Evolutionary conservation across 192 early-diverging fungal species (phyloP).

Genomic region (Mortierella hygrophila): DNA sequence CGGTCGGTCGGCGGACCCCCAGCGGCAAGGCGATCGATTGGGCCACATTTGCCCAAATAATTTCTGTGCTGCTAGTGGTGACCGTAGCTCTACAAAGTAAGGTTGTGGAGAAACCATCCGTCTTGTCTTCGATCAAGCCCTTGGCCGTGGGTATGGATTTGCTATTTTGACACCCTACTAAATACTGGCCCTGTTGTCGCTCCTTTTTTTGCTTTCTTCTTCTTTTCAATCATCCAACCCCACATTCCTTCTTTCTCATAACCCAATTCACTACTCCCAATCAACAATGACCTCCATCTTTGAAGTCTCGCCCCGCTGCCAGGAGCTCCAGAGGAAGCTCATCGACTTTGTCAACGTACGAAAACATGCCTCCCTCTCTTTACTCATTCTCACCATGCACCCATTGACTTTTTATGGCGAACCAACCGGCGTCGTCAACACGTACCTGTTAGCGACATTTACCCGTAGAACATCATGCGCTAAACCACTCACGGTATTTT

Average conservation of each 20-base stretch:
- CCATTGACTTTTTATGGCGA: background rate
- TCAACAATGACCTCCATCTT: slow-evolving; percentile 47
- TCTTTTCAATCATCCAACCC: slow-evolving; percentile 12
- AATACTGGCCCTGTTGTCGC: too few relatives aligned
- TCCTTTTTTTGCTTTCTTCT: background rate
- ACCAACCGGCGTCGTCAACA: background rate
- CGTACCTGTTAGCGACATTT: background rate
- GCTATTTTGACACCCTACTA: too few relatives aligned
- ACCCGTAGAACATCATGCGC: background rate
- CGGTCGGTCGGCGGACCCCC: background rate
- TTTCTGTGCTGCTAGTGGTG: background rate
- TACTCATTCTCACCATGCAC: background rate
- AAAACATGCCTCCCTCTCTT: background rate
- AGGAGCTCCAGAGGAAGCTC: slow-evolving; percentile 67
- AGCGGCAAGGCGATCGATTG: slow-evolving; percentile 39
- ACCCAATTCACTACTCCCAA: too few relatives aligned
- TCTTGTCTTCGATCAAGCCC: too few relatives aligned
- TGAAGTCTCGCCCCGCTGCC: slow-evolving; percentile 67
- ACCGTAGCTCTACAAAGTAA: background rate
- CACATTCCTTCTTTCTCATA: background rate
- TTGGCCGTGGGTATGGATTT: too few relatives aligned
- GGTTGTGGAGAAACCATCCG: slow-evolving; percentile 13
- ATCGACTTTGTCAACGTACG: slow-evolving; percentile 73
- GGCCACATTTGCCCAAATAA: background rate
- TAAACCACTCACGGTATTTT: background rate